These are phyloP conservation scores for Toxicodendron radicans DNA, from an alignment of 345 rosid species.

Conservation along the genomic window DNA sequence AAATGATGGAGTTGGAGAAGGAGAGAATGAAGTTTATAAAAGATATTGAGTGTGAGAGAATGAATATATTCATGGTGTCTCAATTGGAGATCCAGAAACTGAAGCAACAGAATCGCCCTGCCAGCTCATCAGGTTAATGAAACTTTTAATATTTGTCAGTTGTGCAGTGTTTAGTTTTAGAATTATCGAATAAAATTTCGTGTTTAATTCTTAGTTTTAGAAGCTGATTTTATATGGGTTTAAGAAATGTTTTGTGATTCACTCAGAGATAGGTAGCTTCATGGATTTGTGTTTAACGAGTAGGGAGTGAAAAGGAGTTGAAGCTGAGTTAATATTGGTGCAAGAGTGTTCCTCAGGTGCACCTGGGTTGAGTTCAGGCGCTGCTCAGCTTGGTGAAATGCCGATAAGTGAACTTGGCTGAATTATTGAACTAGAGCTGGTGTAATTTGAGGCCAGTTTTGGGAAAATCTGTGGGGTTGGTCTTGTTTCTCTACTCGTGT, in stretches of 20 bases:
- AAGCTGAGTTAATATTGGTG: background rate
- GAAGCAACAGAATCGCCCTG: slow-evolving; percentile 22
- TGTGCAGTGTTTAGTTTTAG: too few relatives aligned
- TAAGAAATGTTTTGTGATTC: background rate
- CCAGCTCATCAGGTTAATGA: slow-evolving; percentile 7
- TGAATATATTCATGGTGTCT: slow-evolving; percentile 71
- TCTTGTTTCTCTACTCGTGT: background rate
- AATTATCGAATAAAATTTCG: too few relatives aligned
- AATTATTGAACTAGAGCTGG: background rate
- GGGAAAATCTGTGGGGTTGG: background rate
- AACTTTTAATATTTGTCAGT: too few relatives aligned
- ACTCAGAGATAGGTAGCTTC: background rate
- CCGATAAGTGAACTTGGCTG: background rate
- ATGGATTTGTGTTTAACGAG: background rate
- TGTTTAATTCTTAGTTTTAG: background rate
- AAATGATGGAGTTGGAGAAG: slow-evolving; percentile 75
- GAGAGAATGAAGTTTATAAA: slow-evolving; percentile 72
- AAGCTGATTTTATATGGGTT: background rate
- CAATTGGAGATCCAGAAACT: slow-evolving; percentile 66
- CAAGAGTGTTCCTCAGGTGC: background rate
- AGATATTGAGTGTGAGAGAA: slow-evolving; percentile 67
- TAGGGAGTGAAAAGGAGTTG: background rate
- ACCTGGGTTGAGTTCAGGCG: background rate
- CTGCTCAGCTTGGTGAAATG: background rate
- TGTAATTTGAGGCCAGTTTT: background rate